Conservation (phyloP, 1,284 basidiomycete genomes). For the Leccinum holopus region DNA sequence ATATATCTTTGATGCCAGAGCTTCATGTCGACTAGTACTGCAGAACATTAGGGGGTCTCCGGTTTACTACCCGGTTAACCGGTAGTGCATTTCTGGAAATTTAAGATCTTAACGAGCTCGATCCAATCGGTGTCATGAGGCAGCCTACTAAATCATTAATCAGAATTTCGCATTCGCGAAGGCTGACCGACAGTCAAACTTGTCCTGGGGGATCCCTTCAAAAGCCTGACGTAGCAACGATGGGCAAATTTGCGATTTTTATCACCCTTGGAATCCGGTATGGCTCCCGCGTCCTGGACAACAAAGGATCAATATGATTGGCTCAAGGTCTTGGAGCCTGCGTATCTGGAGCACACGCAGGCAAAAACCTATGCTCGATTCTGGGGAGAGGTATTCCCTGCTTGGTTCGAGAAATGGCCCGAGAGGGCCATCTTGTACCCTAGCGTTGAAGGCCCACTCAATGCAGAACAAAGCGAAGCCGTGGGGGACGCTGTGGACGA, state of each 20-base stretch:
- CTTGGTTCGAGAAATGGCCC: slow-evolving; percentile 3
- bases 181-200: no score
- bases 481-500: neutral
- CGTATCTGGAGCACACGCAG: neutral
- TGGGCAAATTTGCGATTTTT: neutral
- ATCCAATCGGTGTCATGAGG: no score
- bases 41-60: no score
- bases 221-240: no score
- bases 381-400: neutral
- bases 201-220: no score
- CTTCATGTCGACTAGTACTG: no score
- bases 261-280: neutral
- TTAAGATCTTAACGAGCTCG: no score
- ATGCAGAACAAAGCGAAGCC: neutral
- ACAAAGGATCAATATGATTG: neutral
- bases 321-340: neutral
- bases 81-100: no score
- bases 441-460: neutral
- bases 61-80: no score
- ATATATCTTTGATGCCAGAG: no score
- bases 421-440: neutral
- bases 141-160: no score
- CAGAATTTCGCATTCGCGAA: no score
- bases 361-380: neutral
- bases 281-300: neutral